Evolutionary conservation across 345 rosid species (phyloP), one percentile per base, ranked within the genome.

Genomic region (Jatropha curcas): DNA sequence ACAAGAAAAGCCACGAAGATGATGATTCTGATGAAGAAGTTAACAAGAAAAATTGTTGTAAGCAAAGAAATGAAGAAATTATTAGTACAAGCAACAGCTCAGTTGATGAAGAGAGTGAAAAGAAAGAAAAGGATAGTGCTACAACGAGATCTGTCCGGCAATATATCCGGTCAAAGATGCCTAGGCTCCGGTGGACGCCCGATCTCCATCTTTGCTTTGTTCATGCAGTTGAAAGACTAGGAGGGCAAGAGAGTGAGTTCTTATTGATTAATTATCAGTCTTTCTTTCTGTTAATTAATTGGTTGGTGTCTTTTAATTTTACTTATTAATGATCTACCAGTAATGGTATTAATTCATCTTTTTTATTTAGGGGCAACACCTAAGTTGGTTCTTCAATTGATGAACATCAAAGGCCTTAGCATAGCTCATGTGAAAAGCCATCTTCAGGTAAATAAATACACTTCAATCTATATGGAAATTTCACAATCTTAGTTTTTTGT

Each of bases 391-490:
- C 94, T 88, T 83, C 92, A 89, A 67, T 45, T 86, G 85, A 89
- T 91, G 97, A 85, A 89, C 78, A 83, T 89, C 75, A 84, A 88
- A 77, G 97, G 90, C 46, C 90, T 91, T 60, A 86, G 85, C 82
- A 89, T 91, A 66, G 87, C 97, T 68, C 97, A 91, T 82, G 94
- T 91, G 34, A 91, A 91, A 85, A 91, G 97, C 80, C 97, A 91
- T 86, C 94, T 91, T 50, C 97, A 91, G 90, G 97, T 90, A 65
- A 4, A 33, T 48, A 22, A 14, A 11, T 71, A 41, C 8, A 28
- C 60, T 7, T n/a, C n/a, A n/a, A 41, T 30, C 9, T 39, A 10
- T 37, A 11, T 10, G 48, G 22, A 27, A 39, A 58, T 39, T 67
- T 67, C 68, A 51, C 9, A 51, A 9, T 20, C 7, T 8, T 37